Conservation (phyloP, 2,329 filamentous ascomycete species). For the Hawksworthiomyces lignivorus region DNA sequence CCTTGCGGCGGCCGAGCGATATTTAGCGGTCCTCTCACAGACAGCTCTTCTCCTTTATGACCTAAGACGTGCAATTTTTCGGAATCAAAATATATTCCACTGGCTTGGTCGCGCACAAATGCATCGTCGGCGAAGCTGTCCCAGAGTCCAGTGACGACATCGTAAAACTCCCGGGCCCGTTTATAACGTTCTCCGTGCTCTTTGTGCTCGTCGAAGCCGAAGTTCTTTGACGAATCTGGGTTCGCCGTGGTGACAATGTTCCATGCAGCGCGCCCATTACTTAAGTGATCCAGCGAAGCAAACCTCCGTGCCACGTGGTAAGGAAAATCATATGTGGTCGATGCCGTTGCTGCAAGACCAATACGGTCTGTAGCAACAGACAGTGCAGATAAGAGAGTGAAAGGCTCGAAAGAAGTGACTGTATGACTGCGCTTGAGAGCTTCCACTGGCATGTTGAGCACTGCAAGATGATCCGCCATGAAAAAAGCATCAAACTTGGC, state of each 20-base stretch:
- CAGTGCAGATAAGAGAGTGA: constrained; percentile 30
- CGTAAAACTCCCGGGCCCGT: constrained; percentile 15
- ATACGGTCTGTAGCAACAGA: constrained; percentile 8
- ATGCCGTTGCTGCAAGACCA: constrained; percentile 7
- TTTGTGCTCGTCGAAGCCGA: constrained; percentile 12
- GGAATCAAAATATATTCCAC: constrained; percentile 5
- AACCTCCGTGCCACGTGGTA: constrained; percentile 8
- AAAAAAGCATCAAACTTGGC: constrained; percentile 51
- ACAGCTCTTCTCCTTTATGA: constrained; percentile 7
- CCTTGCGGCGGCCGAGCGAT: constrained; percentile 5
- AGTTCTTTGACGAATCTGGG: constrained; percentile 10
- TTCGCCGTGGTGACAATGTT: constrained; percentile 16
- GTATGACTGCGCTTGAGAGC: constrained; percentile 51
- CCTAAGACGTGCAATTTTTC: constrained; percentile 3
- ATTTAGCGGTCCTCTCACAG: constrained; percentile 23
- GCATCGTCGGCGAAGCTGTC: constrained; percentile 10
- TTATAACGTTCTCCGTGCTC: constrained; percentile 16
- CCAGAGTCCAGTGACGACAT: constrained; percentile 15
- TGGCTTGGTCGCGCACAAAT: constrained; percentile 6
- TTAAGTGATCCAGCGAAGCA: constrained; percentile 10
- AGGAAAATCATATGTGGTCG: constrained; percentile 8
- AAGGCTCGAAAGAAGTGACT: constrained; percentile 49
- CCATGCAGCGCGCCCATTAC: constrained; percentile 11
- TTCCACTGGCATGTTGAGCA: constrained; percentile 49
- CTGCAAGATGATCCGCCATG: constrained; percentile 47